Evolutionary conservation across 768 basidiomycete species (phyloP), one percentile per base, ranked within the genome.

Genomic region (Artomyces pyxidatus): DNA sequence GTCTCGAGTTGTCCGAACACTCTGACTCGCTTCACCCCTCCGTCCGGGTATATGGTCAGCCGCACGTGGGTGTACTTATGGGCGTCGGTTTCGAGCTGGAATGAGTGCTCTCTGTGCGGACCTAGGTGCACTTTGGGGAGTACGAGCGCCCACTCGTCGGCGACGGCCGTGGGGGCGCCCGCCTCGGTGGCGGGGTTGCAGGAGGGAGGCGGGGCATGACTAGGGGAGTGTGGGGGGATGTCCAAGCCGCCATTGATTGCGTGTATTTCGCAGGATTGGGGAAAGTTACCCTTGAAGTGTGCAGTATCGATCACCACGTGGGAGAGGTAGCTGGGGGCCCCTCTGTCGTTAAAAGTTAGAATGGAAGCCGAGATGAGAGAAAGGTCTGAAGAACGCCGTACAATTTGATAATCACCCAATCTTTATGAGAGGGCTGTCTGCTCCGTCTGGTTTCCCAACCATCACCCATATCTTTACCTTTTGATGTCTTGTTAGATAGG

Each of bases 391-490:
- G 25, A 47, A 12, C 14, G 41, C 71, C 87, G 63, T 61, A 92
- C 89, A 99, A 70, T 68, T 84, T 87, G 48, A 95, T 81, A 50
- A 97, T 76, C 4, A 78, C 88, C 88, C 91, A 97, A 59, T 98
- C 94, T 41, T 81, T 88, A 66, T 93, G 92, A 32, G 76, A 90
- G 47, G 76, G 75, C 37, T 69, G 72, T 46, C 89, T 75, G 59
- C 87, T 94, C 52, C 96, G 75, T 63, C 87, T 91, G 3, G 95
- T 98, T 68, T 99, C 96, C 96, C 96, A 99, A 4, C 96, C 96
- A 61, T 96, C 94, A 4, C 93, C 83, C 92, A 99, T 99, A 59
- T 95, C 85, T 61, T 82, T 83, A 23, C 89, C 76, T 30, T 49
- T 17, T 11, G 27, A 44, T 37, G 42, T 28, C n/a, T n/a, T n/a